phyloP scores from a whole-genome alignment of 805 yeast genomes.

The Cyberlindnera petersonii region DNA sequence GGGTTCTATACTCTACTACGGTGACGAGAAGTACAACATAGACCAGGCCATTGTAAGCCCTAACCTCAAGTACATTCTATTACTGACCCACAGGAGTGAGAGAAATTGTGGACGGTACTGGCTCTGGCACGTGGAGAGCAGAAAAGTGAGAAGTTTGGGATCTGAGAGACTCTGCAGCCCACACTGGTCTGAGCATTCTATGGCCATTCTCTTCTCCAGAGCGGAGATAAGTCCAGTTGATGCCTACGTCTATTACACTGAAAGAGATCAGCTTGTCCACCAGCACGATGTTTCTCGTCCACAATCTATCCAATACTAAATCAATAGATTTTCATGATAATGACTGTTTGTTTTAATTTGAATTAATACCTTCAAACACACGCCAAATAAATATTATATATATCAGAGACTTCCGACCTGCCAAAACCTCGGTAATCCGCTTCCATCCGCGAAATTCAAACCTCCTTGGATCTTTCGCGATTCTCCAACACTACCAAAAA shows the following conservation, averaged over 20 bases:
- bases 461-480: too few species aligned
- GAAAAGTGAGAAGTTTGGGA: conserved; percentile 23
- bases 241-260: conserved; percentile 9
- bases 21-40: conserved; percentile 41
- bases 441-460: too few species aligned
- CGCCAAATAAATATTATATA: too few species aligned
- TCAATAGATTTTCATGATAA: background rate
- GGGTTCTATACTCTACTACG: conserved; percentile 41
- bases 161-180: conserved; percentile 42
- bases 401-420: too few species aligned
- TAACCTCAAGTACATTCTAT: conserved; percentile 51
- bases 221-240: conserved; percentile 11
- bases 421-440: too few species aligned
- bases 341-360: too few species aligned
- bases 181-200: conserved; percentile 46
- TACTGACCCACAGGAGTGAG: conserved; percentile 58
- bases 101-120: conserved; percentile 41
- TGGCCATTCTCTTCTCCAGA: conserved; percentile 6
- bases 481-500: too few species aligned
- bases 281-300: conserved; percentile 5
- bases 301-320: background rate
- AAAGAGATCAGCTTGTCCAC: conserved; percentile 10
- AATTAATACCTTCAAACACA: too few species aligned
- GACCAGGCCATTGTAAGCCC: conserved; percentile 62
- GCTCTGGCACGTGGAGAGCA: conserved; percentile 32